Evolutionary conservation across 2,329 filamentous ascomycete genomes (phyloP), one percentile per base, ranked within the genome.

Genomic region (Epichloe sibirici): DNA sequence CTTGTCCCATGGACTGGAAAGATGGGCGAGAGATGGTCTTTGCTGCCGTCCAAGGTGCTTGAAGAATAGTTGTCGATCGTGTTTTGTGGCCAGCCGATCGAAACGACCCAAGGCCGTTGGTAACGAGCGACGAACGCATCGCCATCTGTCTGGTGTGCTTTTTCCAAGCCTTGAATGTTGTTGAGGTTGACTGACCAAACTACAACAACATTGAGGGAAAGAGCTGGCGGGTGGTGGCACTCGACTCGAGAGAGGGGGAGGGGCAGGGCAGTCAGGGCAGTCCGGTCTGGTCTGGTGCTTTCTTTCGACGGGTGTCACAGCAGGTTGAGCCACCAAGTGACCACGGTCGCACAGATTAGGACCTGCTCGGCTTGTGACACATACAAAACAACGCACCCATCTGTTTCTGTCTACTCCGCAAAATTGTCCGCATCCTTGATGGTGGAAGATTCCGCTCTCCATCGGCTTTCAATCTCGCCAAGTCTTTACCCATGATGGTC

Each of bases 91-190:
- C 51, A 11, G 53, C 37, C 11, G 44, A 42, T 31, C 53, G 55
- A 21, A 57, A 35, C 2, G 53, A 42, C 23, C 48, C 49, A 23
- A 57, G 46, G 47, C 48, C 49, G 45, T n/a, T 44, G 44, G 39
- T n/a, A 11, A 55, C 38, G 9, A 53, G 23, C 9, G 53, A 48
- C n/a, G 53, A 48, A 17, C 53, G 48, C 53, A 55, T 55, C 40
- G 49, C 46, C 15, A 45, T 46, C 23, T 46, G 17, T 25, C 12
- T 43, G 48, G 17, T 35, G 28, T 43, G 39, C 25, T 21, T 31
- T 11, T 28, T 5, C 31, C 12, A 21, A 45, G 12, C 13, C 13
- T 11, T 31, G 43, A 23, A 37, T 48, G 17, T 37, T 47, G 21
- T 48, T 37, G 31, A n/a, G 37, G 25, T 35, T 45, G 43, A 23